Conservation (phyloP, 257 asterid species). For the Ophiorrhiza pumila region DNA sequence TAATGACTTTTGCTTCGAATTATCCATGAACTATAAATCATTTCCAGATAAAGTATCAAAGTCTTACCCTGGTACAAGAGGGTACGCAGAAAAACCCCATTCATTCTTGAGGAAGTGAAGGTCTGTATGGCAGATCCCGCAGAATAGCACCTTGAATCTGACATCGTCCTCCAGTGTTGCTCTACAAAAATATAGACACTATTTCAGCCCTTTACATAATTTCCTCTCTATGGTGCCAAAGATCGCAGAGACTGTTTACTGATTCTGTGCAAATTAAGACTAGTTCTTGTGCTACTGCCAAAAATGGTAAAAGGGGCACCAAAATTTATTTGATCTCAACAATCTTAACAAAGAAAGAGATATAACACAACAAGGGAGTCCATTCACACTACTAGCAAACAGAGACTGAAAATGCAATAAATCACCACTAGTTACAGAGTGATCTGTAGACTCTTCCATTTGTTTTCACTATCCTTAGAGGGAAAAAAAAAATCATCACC, state of each 20-base stretch:
- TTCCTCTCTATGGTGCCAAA: neutral
- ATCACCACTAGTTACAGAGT: neutral
- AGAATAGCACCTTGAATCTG: conserved; percentile 27
- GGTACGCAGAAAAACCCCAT: conserved; percentile 26
- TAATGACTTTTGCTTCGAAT: neutral
- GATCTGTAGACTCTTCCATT: neutral
- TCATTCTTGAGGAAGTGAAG: conserved; percentile 32
- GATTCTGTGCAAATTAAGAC: neutral
- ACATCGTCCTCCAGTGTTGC: conserved; percentile 23
- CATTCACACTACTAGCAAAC: neutral
- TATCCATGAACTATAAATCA: neutral
- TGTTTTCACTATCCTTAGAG: neutral
- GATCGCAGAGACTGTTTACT: neutral
- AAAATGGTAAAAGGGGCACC: neutral
- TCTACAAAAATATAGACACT: conserved; percentile 11
- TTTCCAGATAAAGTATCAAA: neutral
- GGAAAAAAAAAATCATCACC: neutral
- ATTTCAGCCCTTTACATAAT: neutral
- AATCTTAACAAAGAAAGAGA: neutral
- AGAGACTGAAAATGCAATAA: neutral
- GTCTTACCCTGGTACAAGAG: conserved; percentile 32
- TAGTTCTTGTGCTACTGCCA: neutral
- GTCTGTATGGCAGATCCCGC: conserved; percentile 32
- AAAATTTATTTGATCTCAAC: neutral
- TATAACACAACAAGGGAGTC: neutral